Percentiles rank a stretch among this genome's conserved stretches.
These are phyloP conservation scores for Teunomyces aglyptinius DNA, from an alignment of 805 yeast genomes.

Conservation along the genomic window DNA sequence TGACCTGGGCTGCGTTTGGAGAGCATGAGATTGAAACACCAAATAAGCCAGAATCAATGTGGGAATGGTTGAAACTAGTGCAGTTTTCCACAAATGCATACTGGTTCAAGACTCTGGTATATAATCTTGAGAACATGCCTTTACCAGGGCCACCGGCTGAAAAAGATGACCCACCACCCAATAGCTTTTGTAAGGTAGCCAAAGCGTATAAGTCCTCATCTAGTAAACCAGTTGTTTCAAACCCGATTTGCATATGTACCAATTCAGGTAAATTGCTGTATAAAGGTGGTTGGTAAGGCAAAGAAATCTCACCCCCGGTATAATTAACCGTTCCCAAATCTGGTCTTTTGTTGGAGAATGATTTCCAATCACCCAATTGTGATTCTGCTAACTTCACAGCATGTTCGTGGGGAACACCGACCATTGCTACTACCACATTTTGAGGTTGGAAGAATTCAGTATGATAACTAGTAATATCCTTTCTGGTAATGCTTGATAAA, in stretches of 20 bases:
- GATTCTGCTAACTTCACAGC: conserved; percentile 65
- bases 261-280: conserved; percentile 65
- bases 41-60: conserved; percentile 85
- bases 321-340: conserved; percentile 56
- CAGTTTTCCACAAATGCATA: conserved; percentile 90
- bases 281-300: conserved; percentile 41
- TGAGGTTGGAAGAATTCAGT: conserved; percentile 71
- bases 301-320: conserved; percentile 48
- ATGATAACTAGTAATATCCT: conserved; percentile 60
- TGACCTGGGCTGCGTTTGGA: conserved; percentile 81
- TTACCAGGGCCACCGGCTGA: conserved; percentile 99
- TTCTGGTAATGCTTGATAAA: conserved; percentile 52
- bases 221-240: conserved; percentile 80
- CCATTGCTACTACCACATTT: conserved; percentile 78
- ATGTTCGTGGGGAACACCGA: conserved; percentile 71
- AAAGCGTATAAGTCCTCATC: conserved; percentile 87
- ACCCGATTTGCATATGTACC: conserved; percentile 81
- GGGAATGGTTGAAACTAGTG: conserved; percentile 83
- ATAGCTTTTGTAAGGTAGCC: conserved; percentile 82
- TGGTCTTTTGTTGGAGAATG: conserved; percentile 13
- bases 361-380: conserved; percentile 61
- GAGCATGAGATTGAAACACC: conserved; percentile 84
- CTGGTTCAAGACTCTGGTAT: conserved; percentile 86
- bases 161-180: conserved; percentile 97
- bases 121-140: conserved; percentile 95